Evolutionary conservation across 2,329 filamentous ascomycete species (phyloP).

Genomic region (Dactylonectria macrodidyma): DNA sequence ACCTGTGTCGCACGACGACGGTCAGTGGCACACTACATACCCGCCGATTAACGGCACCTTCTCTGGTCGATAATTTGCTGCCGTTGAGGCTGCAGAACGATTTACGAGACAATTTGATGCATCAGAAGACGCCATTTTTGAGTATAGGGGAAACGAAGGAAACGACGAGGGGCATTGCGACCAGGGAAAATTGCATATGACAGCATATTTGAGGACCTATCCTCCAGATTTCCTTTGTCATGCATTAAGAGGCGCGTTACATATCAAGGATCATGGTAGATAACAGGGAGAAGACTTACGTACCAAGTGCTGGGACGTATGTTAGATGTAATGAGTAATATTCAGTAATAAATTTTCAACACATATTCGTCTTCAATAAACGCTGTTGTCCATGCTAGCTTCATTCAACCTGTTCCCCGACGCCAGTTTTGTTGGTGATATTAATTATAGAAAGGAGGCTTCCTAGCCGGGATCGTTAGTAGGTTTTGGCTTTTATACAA

Average conservation of each 20-base stretch:
- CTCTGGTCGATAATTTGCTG: slow-evolving; percentile 26
- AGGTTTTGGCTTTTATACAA: neutral
- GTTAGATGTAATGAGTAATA: slow-evolving; percentile 46
- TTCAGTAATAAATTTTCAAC: slow-evolving; percentile 22
- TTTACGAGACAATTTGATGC: slow-evolving; percentile 25
- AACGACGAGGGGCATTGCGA: slow-evolving; percentile 27
- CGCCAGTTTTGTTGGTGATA: neutral
- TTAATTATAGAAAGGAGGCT: neutral
- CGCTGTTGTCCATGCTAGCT: slow-evolving; percentile 9
- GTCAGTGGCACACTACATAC: slow-evolving; percentile 63
- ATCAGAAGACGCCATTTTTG: slow-evolving; percentile 13
- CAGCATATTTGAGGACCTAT: slow-evolving; percentile 19
- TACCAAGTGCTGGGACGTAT: slow-evolving; percentile 60
- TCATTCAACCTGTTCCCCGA: neutral
- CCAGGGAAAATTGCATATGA: slow-evolving; percentile 28
- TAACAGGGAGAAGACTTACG: slow-evolving; percentile 41
- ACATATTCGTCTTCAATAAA: neutral
- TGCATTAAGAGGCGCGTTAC: slow-evolving; percentile 30
- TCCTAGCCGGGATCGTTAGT: neutral
- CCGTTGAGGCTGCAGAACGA: slow-evolving; percentile 7
- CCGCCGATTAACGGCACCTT: slow-evolving; percentile 60
- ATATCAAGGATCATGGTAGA: slow-evolving; percentile 11
- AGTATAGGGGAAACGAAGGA: slow-evolving; percentile 14
- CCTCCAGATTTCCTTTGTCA: slow-evolving; percentile 27
- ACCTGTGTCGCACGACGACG: slow-evolving; percentile 57